A percentile compares a stretch with the other conserved stretches of the same genome.
These are phyloP conservation scores for Pterula multifida DNA, from an alignment of 1,284 basidiomycete genomes.

Conservation along the genomic window DNA sequence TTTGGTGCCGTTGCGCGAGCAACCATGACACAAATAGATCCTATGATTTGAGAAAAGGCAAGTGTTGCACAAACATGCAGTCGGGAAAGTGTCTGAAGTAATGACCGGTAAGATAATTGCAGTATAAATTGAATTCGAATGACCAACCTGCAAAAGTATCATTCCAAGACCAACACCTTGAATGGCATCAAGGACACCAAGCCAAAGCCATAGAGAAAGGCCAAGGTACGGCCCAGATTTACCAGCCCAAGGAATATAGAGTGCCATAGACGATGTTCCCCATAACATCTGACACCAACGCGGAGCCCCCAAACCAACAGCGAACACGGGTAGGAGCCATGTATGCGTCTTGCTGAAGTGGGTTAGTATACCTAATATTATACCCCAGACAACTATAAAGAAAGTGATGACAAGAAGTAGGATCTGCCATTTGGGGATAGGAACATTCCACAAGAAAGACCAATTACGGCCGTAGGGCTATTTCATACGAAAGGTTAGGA, in stretches of 20 bases:
- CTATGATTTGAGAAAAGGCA: constrained; percentile 77
- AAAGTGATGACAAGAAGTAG: constrained; percentile 70
- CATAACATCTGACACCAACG: constrained; percentile 89
- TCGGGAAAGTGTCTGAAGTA: constrained; percentile 68
- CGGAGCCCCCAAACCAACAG: constrained; percentile 84
- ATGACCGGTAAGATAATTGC: not conserved
- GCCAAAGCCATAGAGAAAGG: constrained; percentile 84
- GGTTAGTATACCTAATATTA: constrained; percentile 65
- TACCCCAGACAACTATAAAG: constrained; percentile 79
- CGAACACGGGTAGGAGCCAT: constrained; percentile 87
- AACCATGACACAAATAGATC: constrained; percentile 73
- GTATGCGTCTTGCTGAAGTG: constrained; percentile 86
- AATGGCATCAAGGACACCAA: constrained; percentile 84
- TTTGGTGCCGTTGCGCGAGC: constrained; percentile 81
- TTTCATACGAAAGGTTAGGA: constrained; percentile 12
- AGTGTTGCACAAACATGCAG: constrained; percentile 88
- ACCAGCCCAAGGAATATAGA: constrained; percentile 90
- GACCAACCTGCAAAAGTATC: constrained; percentile 73
- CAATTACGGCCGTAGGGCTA: constrained; percentile 87
- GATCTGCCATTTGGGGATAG: constrained; percentile 74
- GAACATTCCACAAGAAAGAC: constrained; percentile 84
- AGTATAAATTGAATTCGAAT: not conserved
- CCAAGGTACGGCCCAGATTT: constrained; percentile 75
- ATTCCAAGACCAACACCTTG: constrained; percentile 90
- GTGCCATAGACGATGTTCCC: constrained; percentile 78